Base-by-base conservation (phyloP, 139 green algal species). In the Gonium pectorale region DNA sequence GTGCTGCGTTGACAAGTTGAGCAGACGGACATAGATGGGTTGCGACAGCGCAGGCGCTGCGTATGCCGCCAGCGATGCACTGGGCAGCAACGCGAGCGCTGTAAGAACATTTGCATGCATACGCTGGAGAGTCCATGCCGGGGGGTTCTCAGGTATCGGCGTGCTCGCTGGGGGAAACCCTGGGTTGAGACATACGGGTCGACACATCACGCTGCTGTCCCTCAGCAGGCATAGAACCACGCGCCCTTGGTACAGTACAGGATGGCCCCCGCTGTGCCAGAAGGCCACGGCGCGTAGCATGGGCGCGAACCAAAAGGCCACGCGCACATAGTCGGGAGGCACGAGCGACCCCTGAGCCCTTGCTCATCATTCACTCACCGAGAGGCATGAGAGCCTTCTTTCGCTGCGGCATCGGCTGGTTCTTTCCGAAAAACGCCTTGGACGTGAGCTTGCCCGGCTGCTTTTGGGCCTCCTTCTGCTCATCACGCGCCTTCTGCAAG, bases 391-490 rank as follows among this genome's bases (percentile, higher is more conserved):
- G 43, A 22, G 68, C 43, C 43, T 62, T 77, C n/a, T 60, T 43
- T 11, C 43, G 68, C 68, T 77, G 31, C 43, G 68, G 68, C 15
- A 31, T 6, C 3, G 68, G 27, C 7, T 17, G 43, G 54, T 74
- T 26, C 26, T 60, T 77, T 27, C 68, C 68, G n/a, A 77, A 77
- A 26, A 77, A 77, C 2, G 68, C 41, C 29, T 77, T 77, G 1
- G 68, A 19, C 15, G 68, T 51, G 2, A 77, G 68, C 43, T 60
- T 77, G 9, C 43, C 44, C 44, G 68, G 68, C 41, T 77, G 68
- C 29, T 77, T 77, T 17, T 41, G 13, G 33, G 27, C 68, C 6
- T 41, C 68, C n/a, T n/a, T n/a, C n/a, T 37, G 68, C 26, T 77
- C 68, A 41, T 77, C 68, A 37, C 68, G 68, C 43, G 60, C 68